Conservation (phyloP, 495 filamentous ascomycete species). For the Beverwykella pulmonaria region DNA sequence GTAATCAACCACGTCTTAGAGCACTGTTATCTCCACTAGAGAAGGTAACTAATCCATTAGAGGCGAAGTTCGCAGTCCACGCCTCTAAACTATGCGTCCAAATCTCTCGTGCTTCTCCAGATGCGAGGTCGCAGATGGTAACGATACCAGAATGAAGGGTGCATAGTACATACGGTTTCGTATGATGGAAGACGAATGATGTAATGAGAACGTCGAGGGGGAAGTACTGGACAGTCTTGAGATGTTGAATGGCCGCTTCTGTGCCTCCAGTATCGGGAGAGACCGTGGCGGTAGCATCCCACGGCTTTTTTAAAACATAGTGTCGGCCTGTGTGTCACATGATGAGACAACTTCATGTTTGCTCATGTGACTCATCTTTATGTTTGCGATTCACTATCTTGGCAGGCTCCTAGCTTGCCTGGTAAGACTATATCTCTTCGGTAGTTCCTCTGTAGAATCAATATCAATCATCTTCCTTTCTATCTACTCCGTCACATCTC, state of each 20-base stretch:
- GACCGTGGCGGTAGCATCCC: too few relatives aligned
- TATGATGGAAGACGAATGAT: constrained; percentile 71
- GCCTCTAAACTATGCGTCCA: constrained; percentile 59
- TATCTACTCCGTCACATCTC: constrained; percentile 71
- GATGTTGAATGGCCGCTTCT: constrained; percentile 36
- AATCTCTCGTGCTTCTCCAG: not conserved
- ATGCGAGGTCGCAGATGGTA: too few relatives aligned
- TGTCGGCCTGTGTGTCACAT: constrained; percentile 65
- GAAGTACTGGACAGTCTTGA: constrained; percentile 47
- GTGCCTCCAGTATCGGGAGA: constrained; percentile 6
- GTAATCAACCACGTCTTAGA: constrained; percentile 3
- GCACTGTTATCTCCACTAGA: constrained; percentile 70
- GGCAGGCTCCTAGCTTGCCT: too few relatives aligned
- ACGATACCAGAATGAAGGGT: constrained; percentile 17
- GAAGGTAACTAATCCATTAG: constrained; percentile 47
- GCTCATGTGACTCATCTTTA: too few relatives aligned
- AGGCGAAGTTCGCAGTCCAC: constrained; percentile 65
- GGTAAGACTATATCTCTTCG: too few relatives aligned
- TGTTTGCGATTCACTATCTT: too few relatives aligned
- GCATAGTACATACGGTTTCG: constrained; percentile 58
- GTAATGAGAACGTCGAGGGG: constrained; percentile 62
- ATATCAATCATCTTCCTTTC: too few relatives aligned
- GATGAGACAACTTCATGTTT: too few relatives aligned
- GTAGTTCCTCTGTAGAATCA: too few relatives aligned
- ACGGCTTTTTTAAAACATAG: constrained; percentile 56